Conservation (phyloP, 23 red algal species). For the Gracilaria gracilis region DNA sequence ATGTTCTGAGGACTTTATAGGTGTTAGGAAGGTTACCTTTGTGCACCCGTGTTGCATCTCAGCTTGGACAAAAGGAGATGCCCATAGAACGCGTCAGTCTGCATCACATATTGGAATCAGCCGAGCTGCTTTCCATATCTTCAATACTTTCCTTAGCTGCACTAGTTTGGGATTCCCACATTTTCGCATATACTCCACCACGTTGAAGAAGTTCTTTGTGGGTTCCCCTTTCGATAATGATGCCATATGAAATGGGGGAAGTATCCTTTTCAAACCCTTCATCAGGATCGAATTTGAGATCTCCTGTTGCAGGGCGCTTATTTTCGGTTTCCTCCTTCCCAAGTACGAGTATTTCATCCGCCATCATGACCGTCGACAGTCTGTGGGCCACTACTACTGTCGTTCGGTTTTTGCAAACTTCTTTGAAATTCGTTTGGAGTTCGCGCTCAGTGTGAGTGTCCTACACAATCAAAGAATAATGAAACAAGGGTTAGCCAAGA, state of each 20-base stretch:
- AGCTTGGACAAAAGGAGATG: background rate
- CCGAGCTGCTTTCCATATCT: slow-evolving; percentile 12
- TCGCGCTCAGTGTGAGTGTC: slow-evolving; percentile 87
- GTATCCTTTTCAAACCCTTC: slow-evolving; percentile 3
- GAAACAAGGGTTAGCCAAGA: slow-evolving; percentile 1
- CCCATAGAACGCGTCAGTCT: too few species aligned
- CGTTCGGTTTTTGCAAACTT: slow-evolving; percentile 85
- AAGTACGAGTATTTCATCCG: slow-evolving; percentile 92
- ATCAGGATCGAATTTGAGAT: slow-evolving; percentile 4
- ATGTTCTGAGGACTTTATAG: background rate
- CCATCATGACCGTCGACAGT: slow-evolving; percentile 88
- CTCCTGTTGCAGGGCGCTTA: background rate
- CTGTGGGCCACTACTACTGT: slow-evolving; percentile 94
- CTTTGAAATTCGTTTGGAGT: slow-evolving; percentile 80
- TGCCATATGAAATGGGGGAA: slow-evolving; percentile 18
- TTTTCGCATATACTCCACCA: slow-evolving; percentile 53
- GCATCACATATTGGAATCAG: background rate
- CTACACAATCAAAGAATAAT: slow-evolving; percentile 27
- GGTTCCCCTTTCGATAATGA: slow-evolving; percentile 73
- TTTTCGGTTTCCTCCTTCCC: slow-evolving; percentile 29
- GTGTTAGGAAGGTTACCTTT: too few species aligned
- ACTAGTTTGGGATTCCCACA: slow-evolving; percentile 66
- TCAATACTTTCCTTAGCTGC: background rate
- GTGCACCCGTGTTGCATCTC: too few species aligned
- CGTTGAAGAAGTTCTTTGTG: slow-evolving; percentile 62